Conservation (phyloP, 2,329 filamentous ascomycete genomes). For the Sphaceloma murrayae region DNA sequence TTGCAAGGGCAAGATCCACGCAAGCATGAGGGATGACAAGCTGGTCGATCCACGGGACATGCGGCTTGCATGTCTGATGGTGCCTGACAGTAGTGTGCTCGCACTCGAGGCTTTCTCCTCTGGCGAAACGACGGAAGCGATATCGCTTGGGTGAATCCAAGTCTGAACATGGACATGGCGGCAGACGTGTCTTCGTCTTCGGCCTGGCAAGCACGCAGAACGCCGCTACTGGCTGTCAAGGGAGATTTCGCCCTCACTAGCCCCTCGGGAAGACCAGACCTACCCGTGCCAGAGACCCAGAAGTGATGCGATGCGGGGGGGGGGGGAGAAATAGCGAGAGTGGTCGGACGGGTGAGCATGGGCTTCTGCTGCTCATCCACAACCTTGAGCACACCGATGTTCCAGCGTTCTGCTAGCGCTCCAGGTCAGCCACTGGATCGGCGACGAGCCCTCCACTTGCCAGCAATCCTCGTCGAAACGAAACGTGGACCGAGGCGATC, state of each 20-base stretch:
- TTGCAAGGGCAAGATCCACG: slow-evolving; percentile 12
- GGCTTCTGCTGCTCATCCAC: neutral
- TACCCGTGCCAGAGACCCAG: no score
- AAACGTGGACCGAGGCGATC: slow-evolving; percentile 17
- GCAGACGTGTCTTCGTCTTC: no score
- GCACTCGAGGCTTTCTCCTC: no score
- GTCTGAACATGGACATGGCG: no score
- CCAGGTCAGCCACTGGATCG: slow-evolving; percentile 8
- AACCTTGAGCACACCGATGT: slow-evolving; percentile 15
- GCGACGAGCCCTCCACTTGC: neutral
- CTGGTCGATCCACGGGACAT: neutral
- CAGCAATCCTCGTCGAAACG: slow-evolving; percentile 11
- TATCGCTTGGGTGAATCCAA: neutral
- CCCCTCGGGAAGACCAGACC: no score
- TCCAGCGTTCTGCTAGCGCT: slow-evolving; percentile 15
- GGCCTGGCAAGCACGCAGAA: neutral
- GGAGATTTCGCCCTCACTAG: slow-evolving; percentile 8
- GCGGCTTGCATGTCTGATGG: neutral
- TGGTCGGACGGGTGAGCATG: neutral
- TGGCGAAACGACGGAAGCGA: neutral
- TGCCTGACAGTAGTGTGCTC: neutral
- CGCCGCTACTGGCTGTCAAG: slow-evolving; percentile 14
- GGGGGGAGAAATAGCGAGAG: neutral
- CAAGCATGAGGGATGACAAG: slow-evolving; percentile 11
- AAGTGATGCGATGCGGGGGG: slow-evolving; percentile 9